phyloP scores from a whole-genome alignment of 1,284 basidiomycete genomes.

The Trametes hirsuta region DNA sequence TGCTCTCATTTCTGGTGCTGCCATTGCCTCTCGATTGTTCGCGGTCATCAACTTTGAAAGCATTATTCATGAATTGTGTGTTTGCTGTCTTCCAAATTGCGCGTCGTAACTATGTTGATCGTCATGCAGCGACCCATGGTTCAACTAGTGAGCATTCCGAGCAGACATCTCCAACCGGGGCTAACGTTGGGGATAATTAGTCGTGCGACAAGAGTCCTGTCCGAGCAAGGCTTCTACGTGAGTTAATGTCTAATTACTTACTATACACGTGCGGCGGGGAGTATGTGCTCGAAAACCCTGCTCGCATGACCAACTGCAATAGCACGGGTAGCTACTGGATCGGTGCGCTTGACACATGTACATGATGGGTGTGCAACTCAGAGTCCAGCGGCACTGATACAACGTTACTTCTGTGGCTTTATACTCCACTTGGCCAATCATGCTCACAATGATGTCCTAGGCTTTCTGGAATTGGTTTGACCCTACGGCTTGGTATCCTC shows the following conservation, averaged over 20 bases:
- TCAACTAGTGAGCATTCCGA: constrained; percentile 79
- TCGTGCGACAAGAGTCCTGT: constrained; percentile 88
- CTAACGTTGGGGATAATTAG: constrained; percentile 42
- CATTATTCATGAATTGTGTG: constrained; percentile 98
- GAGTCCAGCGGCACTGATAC: too few species aligned
- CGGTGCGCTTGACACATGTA: too few species aligned
- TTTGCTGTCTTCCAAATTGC: constrained; percentile 21
- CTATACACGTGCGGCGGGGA: too few species aligned
- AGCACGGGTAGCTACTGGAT: too few species aligned
- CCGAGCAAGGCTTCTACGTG: constrained; percentile 94
- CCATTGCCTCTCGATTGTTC: constrained; percentile 94
- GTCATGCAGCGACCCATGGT: constrained; percentile 87
- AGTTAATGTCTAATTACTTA: constrained; percentile 33
- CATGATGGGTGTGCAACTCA: too few species aligned
- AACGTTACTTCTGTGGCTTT: too few species aligned
- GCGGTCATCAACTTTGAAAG: constrained; percentile 98
- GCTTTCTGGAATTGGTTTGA: constrained; percentile 99
- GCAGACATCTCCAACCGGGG: not conserved
- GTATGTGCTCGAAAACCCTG: too few species aligned
- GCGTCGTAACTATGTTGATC: constrained; percentile 9
- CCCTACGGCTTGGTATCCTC: constrained; percentile 98
- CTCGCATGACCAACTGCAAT: too few species aligned
- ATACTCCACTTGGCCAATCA: too few species aligned
- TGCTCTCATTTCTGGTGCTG: constrained; percentile 87
- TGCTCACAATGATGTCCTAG: constrained; percentile 41